Evolutionary conservation across 768 basidiomycete species (phyloP), one percentile per base, ranked within the genome.

Genomic region (Boletus sp.): DNA sequence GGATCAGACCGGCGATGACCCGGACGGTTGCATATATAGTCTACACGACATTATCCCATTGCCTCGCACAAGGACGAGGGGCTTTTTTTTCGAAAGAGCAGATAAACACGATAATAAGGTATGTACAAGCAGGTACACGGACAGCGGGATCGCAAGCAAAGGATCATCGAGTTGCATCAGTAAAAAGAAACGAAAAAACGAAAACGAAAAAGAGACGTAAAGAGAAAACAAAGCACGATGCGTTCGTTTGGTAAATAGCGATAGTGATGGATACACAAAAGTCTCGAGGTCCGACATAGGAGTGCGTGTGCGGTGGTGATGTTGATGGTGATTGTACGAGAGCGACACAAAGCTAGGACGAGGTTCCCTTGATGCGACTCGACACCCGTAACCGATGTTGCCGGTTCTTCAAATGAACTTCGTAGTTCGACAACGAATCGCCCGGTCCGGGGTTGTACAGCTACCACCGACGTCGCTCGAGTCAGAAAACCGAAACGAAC

Each of bases 391-490:
- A 79, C 39, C 91, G 84, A 72, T 94, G 92, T 67, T 83, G 81
- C 49, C 90, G 83, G 65, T 94, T 93, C 77, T 85, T 88, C 52
- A 99, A 75, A 75, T 99, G 96, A 11, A 97, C 89, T 68, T 94
- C 90, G 64, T 94, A 98, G 70, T 98, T 97, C 28, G 81, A 78
- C 48, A 98, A 73, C 11, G 91, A 90, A 73, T 95, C 88, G 8
- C 82, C 88, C 11, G 92, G 92, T 46, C 95, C 95, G 45, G 94
- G 86, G 64, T 89, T 92, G 78, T 97, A 98, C 55, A 97, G 72
- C 87, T 94, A 65, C 35, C 37, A 51, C 58, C 58, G 37, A 14
- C 7, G 36, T 37, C 29, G 18, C 5, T 28, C 18, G 8, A 5
- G 11, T 58, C 28, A 60, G 46, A 36, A 30, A 40, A 33, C n/a